phyloP scores from a whole-genome alignment of 176 grass and related monocot species.

The Oryza punctata region DNA sequence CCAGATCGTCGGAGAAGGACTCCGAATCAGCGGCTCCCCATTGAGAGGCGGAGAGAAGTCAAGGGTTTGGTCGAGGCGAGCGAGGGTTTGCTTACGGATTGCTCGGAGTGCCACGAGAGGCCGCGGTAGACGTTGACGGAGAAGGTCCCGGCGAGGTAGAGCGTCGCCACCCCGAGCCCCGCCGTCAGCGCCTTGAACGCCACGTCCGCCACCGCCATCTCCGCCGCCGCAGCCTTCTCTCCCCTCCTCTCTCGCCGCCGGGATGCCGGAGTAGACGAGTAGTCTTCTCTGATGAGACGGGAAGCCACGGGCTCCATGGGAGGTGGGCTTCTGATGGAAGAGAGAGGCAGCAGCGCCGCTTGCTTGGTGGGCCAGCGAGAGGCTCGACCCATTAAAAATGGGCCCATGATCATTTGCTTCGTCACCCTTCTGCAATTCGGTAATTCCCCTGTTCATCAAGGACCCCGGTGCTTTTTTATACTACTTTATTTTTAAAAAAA shows the following conservation, averaged over 20 bases:
- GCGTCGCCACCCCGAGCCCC: conserved; percentile 67
- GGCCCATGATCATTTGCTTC: neutral
- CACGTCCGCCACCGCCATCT: conserved; percentile 48
- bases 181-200: conserved; percentile 82
- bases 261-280: conserved; percentile 12
- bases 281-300: neutral
- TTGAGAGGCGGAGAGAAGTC: neutral
- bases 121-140: conserved; percentile 95
- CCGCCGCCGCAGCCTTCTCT: conserved; percentile 13
- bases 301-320: no score
- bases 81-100: conserved; percentile 53
- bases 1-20: neutral
- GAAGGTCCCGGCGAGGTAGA: conserved; percentile 82
- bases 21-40: neutral
- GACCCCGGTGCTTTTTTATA: no score
- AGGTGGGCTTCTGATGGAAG: neutral
- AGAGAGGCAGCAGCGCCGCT: neutral
- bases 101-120: conserved; percentile 82
- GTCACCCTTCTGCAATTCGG: no score
- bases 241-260: neutral
- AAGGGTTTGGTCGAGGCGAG: neutral
- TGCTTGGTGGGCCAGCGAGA: neutral
- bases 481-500: no score
- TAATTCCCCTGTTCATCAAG: no score
- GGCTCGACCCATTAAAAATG: neutral